Conservation (phyloP, 164 flowering plant species). For the Pachysandra terminalis region DNA sequence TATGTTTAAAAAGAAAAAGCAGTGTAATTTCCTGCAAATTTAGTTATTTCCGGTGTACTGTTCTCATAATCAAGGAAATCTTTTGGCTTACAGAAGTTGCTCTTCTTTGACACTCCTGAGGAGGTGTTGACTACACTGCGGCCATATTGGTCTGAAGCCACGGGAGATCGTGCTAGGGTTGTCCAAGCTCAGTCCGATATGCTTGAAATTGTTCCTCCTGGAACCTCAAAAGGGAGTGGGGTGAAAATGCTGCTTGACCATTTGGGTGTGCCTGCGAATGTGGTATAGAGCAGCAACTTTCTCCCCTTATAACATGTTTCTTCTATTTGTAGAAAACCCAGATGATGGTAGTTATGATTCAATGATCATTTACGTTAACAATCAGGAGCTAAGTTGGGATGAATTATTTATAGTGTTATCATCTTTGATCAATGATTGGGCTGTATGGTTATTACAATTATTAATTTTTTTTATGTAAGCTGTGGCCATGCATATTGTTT, state of each 20-base stretch:
- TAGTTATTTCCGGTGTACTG: neutral
- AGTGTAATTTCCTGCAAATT: too few relatives aligned
- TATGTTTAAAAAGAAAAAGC: too few relatives aligned
- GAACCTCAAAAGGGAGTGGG: conserved; percentile 87
- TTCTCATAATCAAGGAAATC: conserved; percentile 1
- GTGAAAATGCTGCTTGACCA: conserved; percentile 83
- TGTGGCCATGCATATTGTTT: neutral
- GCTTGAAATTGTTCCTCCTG: conserved; percentile 85
- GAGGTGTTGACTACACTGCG: conserved; percentile 54
- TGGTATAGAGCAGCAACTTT: conserved; percentile 41
- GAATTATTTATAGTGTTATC: neutral
- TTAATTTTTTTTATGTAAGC: too few relatives aligned
- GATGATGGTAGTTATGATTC: too few relatives aligned
- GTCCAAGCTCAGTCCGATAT: conserved; percentile 81
- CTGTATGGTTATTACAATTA: too few relatives aligned
- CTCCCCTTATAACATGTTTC: neutral
- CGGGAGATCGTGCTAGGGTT: conserved; percentile 64
- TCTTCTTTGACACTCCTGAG: conserved; percentile 78
- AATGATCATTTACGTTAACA: too few relatives aligned
- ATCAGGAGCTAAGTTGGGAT: neutral
- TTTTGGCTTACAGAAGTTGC: conserved; percentile 59
- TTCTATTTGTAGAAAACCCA: neutral
- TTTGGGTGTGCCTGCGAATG: conserved; percentile 58
- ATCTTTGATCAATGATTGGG: neutral
- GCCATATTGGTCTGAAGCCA: conserved; percentile 87